Evolutionary conservation across 108 stramenopile species (phyloP), one percentile per base, ranked within the genome.

Genomic region (Nitzschia sp.): DNA sequence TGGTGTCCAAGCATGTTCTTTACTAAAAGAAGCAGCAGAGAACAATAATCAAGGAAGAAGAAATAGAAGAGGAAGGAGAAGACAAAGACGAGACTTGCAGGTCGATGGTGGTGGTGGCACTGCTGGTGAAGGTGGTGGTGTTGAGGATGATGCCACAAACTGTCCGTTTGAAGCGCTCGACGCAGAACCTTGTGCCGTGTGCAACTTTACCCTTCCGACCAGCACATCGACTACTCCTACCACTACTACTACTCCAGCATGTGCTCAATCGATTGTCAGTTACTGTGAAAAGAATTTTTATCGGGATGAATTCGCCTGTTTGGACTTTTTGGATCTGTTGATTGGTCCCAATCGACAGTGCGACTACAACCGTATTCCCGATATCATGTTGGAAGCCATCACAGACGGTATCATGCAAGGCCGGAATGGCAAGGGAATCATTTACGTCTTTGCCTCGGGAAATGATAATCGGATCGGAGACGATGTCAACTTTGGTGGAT

Each of bases 361-460:
- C 38, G 32, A 36, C 8, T 77, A 71, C 64, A 53, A 75, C 36
- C 41, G n/a, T 13, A 28, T 78, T 22, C 27, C 52, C 2, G 48
- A 58, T 22, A 11, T 5, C 1, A 47, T 35, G 16, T 35, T 55
- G 0, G 35, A 52, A 13, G 29, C 56, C 1, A 53, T 74, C 16
- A 48, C 30, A 1, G 33, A 58, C 22, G 69, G 53, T 25, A 55
- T 72, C n/a, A 34, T 36, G 8, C 46, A 74, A 31, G 81, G 81
- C 41, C 69, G 81, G 8, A 69, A 72, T 45, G 81, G 78, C 16
- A 78, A 75, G 38, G 81, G 81, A 29, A 54, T 76, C 23, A 63
- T 82, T 26, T 79, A 63, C 47, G 78, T 79, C 25, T 78, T 79
- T 64, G 69, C 81, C 28, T 60, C 73, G 16, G 81, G 81, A 2